These are phyloP conservation scores for Sanghuangporus weigelae DNA, from an alignment of 1,284 basidiomycete genomes.

Conservation along the genomic window DNA sequence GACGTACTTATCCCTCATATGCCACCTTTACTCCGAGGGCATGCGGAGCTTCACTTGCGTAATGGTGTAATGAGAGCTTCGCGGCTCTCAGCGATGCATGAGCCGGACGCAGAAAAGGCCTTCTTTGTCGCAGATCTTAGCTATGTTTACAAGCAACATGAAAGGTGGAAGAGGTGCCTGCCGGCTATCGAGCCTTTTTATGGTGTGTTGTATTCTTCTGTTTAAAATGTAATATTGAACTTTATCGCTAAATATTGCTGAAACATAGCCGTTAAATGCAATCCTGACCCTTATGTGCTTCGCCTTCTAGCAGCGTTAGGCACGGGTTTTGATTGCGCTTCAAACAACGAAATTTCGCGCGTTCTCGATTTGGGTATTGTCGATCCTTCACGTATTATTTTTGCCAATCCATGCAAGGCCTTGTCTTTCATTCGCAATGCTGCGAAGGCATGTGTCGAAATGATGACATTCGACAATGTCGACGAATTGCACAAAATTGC, in stretches of 20 bases:
- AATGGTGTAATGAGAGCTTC: constrained; percentile 66
- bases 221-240: constrained; percentile 12
- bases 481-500: constrained; percentile 98
- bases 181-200: constrained; percentile 92
- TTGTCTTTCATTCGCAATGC: constrained; percentile 89
- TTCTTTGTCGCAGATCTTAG: constrained; percentile 96
- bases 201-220: constrained; percentile 43
- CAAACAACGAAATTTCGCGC: constrained; percentile 86
- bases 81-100: constrained; percentile 42
- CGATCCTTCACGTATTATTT: constrained; percentile 82
- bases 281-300: constrained; percentile 93
- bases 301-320: constrained; percentile 88
- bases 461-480: constrained; percentile 98
- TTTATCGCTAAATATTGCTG: constrained; percentile 6
- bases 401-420: constrained; percentile 99
- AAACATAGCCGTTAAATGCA: constrained; percentile 85
- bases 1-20: constrained; percentile 54
- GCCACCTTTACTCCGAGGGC: constrained; percentile 61
- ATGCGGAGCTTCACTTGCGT: constrained; percentile 66
- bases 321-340: constrained; percentile 97
- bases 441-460: constrained; percentile 72
- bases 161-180: constrained; percentile 78
- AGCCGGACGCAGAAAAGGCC: constrained; percentile 81
- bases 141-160: constrained; percentile 82
- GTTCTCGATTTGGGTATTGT: constrained; percentile 74